Evolutionary conservation across 331 rosid genomes (phyloP), one percentile per base, ranked within the genome.

Genomic region (Prunus yedoensis): DNA sequence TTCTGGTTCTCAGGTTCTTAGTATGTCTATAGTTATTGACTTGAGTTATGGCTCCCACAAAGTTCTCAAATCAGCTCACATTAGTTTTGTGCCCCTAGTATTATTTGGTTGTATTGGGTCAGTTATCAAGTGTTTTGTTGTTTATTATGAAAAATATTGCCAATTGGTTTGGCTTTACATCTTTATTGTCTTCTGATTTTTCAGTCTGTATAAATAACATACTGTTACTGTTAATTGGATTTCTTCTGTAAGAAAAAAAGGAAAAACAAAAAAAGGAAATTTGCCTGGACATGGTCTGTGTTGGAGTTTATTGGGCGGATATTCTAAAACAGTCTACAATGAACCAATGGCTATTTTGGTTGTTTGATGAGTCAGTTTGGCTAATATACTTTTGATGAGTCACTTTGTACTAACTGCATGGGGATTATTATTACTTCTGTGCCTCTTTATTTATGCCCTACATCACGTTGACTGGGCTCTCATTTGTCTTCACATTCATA

Each of bases 321-420:
- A 21, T 13, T 35, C 66, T n/a, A 38, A 56, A 38, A 59, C 4
- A 38, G 16, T 28, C 76, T 52, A 20, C 56, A 53, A 23, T 72
- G 54, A 32, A 21, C 38, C 23, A 56, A 4, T 21, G 18, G 2
- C 38, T 7, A 13, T 60, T 47, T 14, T 61, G 66, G 66, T 14
- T 4, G 7, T 35, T 61, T 15, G 66, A 61, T 61, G 66, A 28
- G 43, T 61, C 17, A 27, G 41, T 61, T 61, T 38, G 8, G 52
- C 52, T 47, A 43, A 28, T 43, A 56, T 60, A n/a, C 1, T 30
- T 47, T 49, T 73, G 54, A 25, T n/a, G n/a, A n/a, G n/a, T n/a
- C n/a, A 58, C 66, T 28, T 72, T 75, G 70, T 64, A 72, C 21
- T 13, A 32, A 30, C 35, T 66, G 74, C 64, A 30, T 57, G 61